phyloP scores from a whole-genome alignment of 2,329 filamentous ascomycete species.

The Calonectria hawksworthii region DNA sequence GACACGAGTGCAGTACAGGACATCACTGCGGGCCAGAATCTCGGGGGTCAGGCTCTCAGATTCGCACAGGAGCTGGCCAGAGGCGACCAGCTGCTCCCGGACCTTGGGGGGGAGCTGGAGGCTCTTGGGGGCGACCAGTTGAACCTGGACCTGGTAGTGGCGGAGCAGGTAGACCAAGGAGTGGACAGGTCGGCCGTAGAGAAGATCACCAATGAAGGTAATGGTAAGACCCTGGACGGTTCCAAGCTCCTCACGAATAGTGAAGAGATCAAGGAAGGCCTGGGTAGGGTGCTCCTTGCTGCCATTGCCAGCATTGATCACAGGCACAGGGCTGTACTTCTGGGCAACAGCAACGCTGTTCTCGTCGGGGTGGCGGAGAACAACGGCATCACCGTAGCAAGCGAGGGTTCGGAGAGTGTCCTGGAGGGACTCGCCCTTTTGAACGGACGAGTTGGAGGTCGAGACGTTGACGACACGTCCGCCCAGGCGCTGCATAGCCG shows the following conservation, averaged over 20 bases:
- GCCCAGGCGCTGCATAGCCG: conserved; percentile 97
- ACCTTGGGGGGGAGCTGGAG: conserved; percentile 84
- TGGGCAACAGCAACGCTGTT: conserved; percentile 84
- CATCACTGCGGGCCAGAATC: conserved; percentile 87
- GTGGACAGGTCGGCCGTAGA: conserved; percentile 95
- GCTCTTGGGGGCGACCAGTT: conserved; percentile 87
- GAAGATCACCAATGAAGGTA: conserved; percentile 94
- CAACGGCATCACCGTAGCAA: conserved; percentile 94
- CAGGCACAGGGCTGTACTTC: conserved; percentile 89
- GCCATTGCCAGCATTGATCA: conserved; percentile 98
- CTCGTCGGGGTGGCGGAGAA: conserved; percentile 93
- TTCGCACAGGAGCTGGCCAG: conserved; percentile 83
- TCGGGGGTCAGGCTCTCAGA: conserved; percentile 86
- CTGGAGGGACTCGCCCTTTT: conserved; percentile 94
- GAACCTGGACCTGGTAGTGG: conserved; percentile 95
- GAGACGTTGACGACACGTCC: conserved; percentile 87
- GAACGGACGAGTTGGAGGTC: conserved; percentile 87
- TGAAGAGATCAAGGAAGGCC: conserved; percentile 97
- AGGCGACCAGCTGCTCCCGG: conserved; percentile 76
- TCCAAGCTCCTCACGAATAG: conserved; percentile 96
- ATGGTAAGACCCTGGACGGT: conserved; percentile 96
- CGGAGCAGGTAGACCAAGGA: conserved; percentile 93
- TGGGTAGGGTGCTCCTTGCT: conserved; percentile 97
- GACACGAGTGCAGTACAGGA: conserved; percentile 96
- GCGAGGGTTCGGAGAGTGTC: conserved; percentile 94